A percentile compares a stretch with the other conserved stretches of the same genome.
Conservation (phyloP, 371 early-diverging fungal species). For the Sporodiniella umbellata region DNA sequence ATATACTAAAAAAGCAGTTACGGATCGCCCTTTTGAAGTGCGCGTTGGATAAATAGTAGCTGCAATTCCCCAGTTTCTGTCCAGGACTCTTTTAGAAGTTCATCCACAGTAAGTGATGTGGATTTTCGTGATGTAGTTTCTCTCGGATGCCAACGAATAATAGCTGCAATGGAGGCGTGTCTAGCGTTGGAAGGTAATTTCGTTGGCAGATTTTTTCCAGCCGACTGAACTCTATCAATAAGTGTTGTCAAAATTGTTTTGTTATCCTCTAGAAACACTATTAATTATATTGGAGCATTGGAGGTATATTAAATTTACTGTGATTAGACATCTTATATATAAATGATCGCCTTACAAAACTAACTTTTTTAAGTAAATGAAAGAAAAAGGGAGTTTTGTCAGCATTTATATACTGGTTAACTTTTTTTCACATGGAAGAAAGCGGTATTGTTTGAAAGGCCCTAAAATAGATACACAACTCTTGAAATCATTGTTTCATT, state of each 20-base stretch:
- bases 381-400: too few relatives aligned
- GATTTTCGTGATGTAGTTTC: background rate
- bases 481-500: too few relatives aligned
- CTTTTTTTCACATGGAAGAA: too few relatives aligned
- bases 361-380: too few relatives aligned
- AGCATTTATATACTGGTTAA: too few relatives aligned
- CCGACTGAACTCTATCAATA: background rate
- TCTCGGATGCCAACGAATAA: conserved; percentile 15
- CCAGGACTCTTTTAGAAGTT: conserved; percentile 20
- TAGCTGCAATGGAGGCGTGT: conserved; percentile 16
- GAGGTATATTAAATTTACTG: too few relatives aligned
- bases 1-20: conserved; percentile 18
- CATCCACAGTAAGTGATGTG: background rate
- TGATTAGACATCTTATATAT: too few relatives aligned
- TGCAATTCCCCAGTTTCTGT: conserved; percentile 43
- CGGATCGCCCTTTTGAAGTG: conserved; percentile 56
- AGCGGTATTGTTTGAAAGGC: too few relatives aligned
- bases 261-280: too few relatives aligned
- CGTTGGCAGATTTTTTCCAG: background rate
- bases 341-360: too few relatives aligned
- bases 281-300: too few relatives aligned
- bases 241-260: background rate
- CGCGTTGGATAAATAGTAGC: conserved; percentile 62
- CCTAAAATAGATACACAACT: too few relatives aligned
- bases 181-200: background rate